A percentile compares a stretch with the other conserved stretches of the same genome.
Conservation (phyloP, 805 yeast genomes). For the Candida xyloterini region DNA sequence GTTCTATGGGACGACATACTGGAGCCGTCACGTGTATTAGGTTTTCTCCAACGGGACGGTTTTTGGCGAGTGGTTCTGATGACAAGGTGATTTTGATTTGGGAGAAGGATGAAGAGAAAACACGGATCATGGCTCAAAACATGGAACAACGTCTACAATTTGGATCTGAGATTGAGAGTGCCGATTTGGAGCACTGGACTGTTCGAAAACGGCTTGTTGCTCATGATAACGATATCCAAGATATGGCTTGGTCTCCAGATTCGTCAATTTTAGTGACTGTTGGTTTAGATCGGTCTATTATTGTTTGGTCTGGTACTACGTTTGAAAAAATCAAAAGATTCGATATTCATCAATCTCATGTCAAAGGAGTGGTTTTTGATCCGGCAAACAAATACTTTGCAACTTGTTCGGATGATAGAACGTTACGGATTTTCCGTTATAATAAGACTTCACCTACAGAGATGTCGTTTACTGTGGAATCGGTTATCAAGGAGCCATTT, state of each 20-base stretch:
- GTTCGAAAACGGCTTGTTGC: conserved; percentile 90
- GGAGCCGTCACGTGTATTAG: conserved; percentile 95
- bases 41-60: conserved; percentile 89
- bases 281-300: conserved; percentile 88
- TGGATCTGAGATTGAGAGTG: conserved; percentile 38
- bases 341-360: conserved; percentile 92
- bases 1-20: conserved; percentile 91
- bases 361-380: conserved; percentile 94
- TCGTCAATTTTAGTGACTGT: conserved; percentile 87
- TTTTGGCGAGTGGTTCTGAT: conserved; percentile 92
- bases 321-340: conserved; percentile 86
- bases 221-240: conserved; percentile 97
- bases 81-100: conserved; percentile 88
- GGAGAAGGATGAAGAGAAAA: conserved; percentile 79
- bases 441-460: conserved; percentile 64
- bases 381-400: conserved; percentile 98
- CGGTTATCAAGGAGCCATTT: conserved; percentile 80
- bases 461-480: conserved; percentile 82
- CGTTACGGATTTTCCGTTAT: conserved; percentile 83
- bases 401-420: conserved; percentile 93
- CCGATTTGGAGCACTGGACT: conserved; percentile 89
- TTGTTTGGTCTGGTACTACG: conserved; percentile 90
- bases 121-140: conserved; percentile 37
- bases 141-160: conserved; percentile 25
- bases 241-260: conserved; percentile 97